Evolutionary conservation across 352 stramenopile genomes (phyloP), one percentile per base, ranked within the genome.

Genomic region (Phytophthora multivora): DNA sequence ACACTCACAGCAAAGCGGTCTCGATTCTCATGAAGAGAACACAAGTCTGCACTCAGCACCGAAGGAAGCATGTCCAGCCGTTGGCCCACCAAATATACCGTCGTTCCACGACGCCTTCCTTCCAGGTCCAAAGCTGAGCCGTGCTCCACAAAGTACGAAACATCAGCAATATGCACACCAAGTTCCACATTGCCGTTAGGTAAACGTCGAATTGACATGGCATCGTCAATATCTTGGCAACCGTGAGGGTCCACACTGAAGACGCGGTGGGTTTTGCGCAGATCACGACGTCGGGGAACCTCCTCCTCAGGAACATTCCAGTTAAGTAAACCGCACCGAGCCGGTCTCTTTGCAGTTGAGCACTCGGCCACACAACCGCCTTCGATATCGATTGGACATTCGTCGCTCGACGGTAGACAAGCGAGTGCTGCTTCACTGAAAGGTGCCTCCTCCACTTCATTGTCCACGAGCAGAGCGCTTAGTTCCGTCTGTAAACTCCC

Each of bases 151-250:
- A 99, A 99, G 74, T 99, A 97, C 36, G 97, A 99, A 2, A 99
- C 98, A 73, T 99, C 98, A 0, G 98, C 97, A 73, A 99, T 99
- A 64, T 99, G 97, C 5, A 99, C 97, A 3, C 97, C 97, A 4
- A 99, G 79, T 56, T 99, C 89, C 15, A 96, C 51, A 56, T 93
- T 90, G 8, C 88, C 89, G 46, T 96, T 95, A 3, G 81, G 59
- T 28, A 96, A 69, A 0, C 58, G 54, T 10, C 76, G 80, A 33
- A 96, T 86, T 12, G 89, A 94, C 86, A 97, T 95, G 36, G 90
- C 87, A 64, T 97, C 90, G 58, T 97, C 90, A 63, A 97, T 97
- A 63, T 97, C 90, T 57, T 96, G 87, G 52, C 90, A 97, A 0
- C 89, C 90, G 0, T 81, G 86, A 9, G 90, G 90, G 36, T 97